Conservation (phyloP, 139 green algal genomes). For the Closterium sp. region DNA sequence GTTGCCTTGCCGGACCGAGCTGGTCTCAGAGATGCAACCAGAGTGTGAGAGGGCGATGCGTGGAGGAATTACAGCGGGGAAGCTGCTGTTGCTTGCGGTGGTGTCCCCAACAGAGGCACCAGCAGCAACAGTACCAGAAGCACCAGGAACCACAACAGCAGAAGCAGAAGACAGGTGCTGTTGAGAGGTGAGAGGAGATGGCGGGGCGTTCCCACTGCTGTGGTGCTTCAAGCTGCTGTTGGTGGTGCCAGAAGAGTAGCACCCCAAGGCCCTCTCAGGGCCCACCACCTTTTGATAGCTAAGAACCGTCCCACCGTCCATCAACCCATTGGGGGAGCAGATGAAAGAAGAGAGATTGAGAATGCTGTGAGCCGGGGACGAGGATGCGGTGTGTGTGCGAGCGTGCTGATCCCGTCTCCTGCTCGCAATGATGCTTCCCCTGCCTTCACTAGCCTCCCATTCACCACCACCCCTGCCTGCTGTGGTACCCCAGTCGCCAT, state of each 20-base stretch:
- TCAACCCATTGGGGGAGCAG: neutral
- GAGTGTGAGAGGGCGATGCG: neutral
- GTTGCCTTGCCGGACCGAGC: neutral
- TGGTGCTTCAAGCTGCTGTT: neutral
- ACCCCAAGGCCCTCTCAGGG: neutral
- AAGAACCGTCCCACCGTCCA: neutral
- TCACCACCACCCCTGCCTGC: neutral
- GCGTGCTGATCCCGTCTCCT: neutral
- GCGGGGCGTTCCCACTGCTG: neutral
- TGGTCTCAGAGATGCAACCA: neutral
- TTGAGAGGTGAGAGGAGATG: neutral
- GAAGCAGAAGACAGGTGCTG: neutral
- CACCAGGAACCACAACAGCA: neutral
- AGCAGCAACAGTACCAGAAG: neutral
- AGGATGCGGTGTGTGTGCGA: neutral
- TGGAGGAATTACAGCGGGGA: neutral
- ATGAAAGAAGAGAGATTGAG: neutral
- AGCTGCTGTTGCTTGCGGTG: neutral
- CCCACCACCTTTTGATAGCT: too few relatives aligned
- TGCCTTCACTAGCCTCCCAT: neutral
- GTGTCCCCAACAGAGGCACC: neutral
- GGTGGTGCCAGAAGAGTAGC: neutral
- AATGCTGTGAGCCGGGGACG: neutral
- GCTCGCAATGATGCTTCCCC: neutral
- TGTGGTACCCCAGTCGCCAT: neutral